phyloP scores from a whole-genome alignment of 176 grass and related monocot species.

The Triticum timopheevii region DNA sequence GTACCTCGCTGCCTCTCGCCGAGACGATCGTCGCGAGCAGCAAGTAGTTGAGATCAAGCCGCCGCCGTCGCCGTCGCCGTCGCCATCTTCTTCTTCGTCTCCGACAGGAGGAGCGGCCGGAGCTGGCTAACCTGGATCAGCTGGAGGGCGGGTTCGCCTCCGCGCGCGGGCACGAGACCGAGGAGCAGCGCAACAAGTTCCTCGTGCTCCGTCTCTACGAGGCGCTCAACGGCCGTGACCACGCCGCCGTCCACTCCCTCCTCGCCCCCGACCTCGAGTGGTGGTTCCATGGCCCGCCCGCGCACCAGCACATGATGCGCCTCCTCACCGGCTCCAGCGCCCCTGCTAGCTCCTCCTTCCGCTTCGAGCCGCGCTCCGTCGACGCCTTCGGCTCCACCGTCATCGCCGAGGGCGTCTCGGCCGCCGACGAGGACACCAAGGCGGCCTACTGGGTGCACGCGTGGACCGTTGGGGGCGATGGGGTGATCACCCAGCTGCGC shows the following conservation, averaged over 20 bases:
- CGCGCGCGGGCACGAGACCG: slow-evolving; percentile 6
- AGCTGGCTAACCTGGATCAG: slow-evolving; percentile 46
- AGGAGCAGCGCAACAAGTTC: slow-evolving; percentile 57
- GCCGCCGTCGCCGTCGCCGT: neutral
- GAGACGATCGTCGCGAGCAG: neutral
- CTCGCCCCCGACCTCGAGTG: slow-evolving; percentile 83
- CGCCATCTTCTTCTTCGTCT: neutral
- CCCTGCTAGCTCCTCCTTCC: neutral
- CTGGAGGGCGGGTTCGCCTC: slow-evolving; percentile 15
- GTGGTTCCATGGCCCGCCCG: slow-evolving; percentile 95
- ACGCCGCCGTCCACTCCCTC: slow-evolving; percentile 49
- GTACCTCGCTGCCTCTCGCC: neutral
- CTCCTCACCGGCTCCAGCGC: slow-evolving; percentile 49
- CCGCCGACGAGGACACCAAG: neutral
- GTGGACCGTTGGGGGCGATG: slow-evolving; percentile 69
- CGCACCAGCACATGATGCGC: slow-evolving; percentile 88
- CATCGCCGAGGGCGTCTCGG: slow-evolving; percentile 55
- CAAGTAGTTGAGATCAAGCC: neutral
- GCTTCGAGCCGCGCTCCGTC: slow-evolving; percentile 44
- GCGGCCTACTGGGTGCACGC: slow-evolving; percentile 75
- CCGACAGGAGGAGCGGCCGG: neutral
- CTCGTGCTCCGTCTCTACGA: slow-evolving; percentile 72
- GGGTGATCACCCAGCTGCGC: slow-evolving; percentile 79
- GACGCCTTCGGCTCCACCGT: slow-evolving; percentile 70
- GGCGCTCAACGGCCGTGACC: slow-evolving; percentile 59